A percentile compares a stretch with the other conserved stretches of the same genome.
Conservation (phyloP, 129 eudicot genomes). For the Lactuca sativa region DNA sequence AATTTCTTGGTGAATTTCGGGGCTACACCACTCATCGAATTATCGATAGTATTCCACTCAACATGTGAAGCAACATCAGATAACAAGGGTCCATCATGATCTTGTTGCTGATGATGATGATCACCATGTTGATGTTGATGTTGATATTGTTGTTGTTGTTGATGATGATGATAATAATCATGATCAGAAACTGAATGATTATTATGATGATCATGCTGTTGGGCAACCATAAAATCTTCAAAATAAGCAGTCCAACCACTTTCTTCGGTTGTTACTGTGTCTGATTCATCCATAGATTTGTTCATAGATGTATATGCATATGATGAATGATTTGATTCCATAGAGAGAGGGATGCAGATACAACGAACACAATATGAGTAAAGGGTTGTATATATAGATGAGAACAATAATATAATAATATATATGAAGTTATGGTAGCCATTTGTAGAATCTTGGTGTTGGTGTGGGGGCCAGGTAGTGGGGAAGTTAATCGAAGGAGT, state of each 20-base stretch:
- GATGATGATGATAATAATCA: not conserved
- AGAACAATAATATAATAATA: slow-evolving; percentile 17
- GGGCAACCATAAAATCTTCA: slow-evolving; percentile 57
- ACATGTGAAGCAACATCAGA: slow-evolving; percentile 68
- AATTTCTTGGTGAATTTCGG: slow-evolving; percentile 42
- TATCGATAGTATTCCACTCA: slow-evolving; percentile 19
- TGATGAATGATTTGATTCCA: slow-evolving; percentile 31
- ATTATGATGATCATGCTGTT: slow-evolving; percentile 34
- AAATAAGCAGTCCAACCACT: slow-evolving; percentile 86
- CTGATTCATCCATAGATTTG: slow-evolving; percentile 22
- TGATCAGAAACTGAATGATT: slow-evolving; percentile 13
- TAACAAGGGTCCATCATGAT: slow-evolving; percentile 20
- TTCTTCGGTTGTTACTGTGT: slow-evolving; percentile 41
- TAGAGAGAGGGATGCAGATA: slow-evolving; percentile 20
- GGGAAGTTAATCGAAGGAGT: slow-evolving; percentile 44
- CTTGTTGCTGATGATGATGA: not conserved
- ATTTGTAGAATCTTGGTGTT: slow-evolving; percentile 47
- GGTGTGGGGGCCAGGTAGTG: slow-evolving; percentile 51
- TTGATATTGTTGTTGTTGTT: not conserved
- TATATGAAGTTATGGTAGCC: not conserved
- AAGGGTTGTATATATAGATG: slow-evolving; percentile 31
- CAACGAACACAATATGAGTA: slow-evolving; percentile 21
- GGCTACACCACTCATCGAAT: slow-evolving; percentile 28
- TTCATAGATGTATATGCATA: slow-evolving; percentile 28
- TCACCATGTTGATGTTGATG: not conserved